phyloP scores from a whole-genome alignment of 2,329 filamentous ascomycete species.

The Coleophoma crateriformis region DNA sequence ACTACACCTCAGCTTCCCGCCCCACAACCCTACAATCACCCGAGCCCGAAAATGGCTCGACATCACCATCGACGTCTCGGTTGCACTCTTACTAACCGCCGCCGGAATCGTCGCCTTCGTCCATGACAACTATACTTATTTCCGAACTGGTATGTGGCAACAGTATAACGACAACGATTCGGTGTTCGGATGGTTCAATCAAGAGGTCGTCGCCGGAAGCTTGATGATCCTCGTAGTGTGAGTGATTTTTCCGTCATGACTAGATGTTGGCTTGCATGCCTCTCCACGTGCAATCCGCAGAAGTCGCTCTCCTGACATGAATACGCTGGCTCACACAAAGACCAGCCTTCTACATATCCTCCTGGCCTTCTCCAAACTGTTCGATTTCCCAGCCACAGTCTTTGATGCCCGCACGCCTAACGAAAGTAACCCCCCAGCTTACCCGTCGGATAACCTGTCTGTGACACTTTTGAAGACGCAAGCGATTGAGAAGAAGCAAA shows the following conservation, averaged over 20 bases:
- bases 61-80: neutral
- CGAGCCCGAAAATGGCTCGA: neutral
- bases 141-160: neutral
- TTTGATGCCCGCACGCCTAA: no score
- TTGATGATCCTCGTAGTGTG: neutral
- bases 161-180: neutral
- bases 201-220: neutral
- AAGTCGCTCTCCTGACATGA: no score
- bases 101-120: neutral
- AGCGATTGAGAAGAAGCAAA: no score
- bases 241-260: neutral
- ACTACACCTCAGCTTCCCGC: neutral
- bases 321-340: no score
- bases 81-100: neutral
- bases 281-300: neutral
- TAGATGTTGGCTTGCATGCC: no score
- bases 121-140: neutral
- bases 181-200: neutral
- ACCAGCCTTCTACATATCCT: no score
- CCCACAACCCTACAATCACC: no score
- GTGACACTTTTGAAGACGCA: no score
- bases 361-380: no score
- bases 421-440: no score
- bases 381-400: no score
- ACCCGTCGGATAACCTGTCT: no score